A percentile compares a stretch with the other conserved stretches of the same genome.
Conservation (phyloP, 2,329 filamentous ascomycete species). For the Penicillium expansum region DNA sequence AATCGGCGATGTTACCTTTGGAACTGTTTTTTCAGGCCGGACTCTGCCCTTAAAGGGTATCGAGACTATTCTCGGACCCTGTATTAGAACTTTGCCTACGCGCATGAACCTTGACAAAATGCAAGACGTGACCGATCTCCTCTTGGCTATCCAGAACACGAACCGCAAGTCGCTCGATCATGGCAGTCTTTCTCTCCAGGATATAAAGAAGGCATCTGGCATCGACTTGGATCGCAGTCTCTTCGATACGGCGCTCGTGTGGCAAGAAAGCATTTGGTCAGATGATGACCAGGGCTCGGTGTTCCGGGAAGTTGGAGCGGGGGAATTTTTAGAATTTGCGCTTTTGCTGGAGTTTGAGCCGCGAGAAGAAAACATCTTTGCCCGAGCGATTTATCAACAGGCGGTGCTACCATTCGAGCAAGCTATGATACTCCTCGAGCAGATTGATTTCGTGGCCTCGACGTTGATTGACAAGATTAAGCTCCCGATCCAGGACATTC, state of each 20-base stretch:
- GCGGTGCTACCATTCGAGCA: slow-evolving; percentile 56
- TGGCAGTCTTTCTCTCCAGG: slow-evolving; percentile 60
- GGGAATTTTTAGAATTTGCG: slow-evolving; percentile 73
- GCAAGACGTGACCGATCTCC: slow-evolving; percentile 57
- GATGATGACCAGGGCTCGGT: slow-evolving; percentile 34
- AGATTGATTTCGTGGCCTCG: slow-evolving; percentile 57
- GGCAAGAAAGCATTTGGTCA: slow-evolving; percentile 67
- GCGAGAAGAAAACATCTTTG: slow-evolving; percentile 42
- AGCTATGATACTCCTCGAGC: slow-evolving; percentile 55
- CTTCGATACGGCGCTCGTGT: slow-evolving; percentile 79
- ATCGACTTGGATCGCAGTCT: slow-evolving; percentile 54
- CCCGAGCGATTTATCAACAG: slow-evolving; percentile 56
- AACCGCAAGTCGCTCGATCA: slow-evolving; percentile 67
- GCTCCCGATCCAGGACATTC: slow-evolving; percentile 33
- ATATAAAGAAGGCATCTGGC: slow-evolving; percentile 64
- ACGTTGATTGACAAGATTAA: slow-evolving; percentile 43
- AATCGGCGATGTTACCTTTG: slow-evolving; percentile 65
- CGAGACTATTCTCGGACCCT: slow-evolving; percentile 75
- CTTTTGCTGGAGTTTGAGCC: slow-evolving; percentile 77
- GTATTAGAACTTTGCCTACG: slow-evolving; percentile 71
- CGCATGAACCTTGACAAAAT: slow-evolving; percentile 59
- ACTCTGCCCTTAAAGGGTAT: slow-evolving; percentile 68
- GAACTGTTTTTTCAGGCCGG: slow-evolving; percentile 78
- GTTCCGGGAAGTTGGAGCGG: slow-evolving; percentile 58
- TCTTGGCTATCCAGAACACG: slow-evolving; percentile 61